A percentile compares a stretch with the other conserved stretches of the same genome.
phyloP scores from a whole-genome alignment of 2,329 filamentous ascomycete species.

The Fusarium coffeatum region DNA sequence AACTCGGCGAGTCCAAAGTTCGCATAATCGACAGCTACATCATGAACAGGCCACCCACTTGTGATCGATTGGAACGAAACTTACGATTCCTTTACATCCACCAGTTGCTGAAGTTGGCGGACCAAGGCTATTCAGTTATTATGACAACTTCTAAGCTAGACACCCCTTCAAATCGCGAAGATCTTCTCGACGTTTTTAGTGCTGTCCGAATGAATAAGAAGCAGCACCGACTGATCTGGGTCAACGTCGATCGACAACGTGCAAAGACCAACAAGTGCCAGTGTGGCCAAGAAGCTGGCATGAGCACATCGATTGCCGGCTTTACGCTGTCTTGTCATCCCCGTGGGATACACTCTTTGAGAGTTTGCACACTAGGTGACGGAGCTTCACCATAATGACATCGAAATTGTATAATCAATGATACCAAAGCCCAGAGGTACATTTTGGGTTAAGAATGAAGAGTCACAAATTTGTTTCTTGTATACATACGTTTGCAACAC shows the following conservation, averaged over 20 bases:
- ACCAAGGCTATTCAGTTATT: conserved; percentile 10
- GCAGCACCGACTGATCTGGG: not conserved
- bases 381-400: too few species aligned
- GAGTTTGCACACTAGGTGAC: not conserved
- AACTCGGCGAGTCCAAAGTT: not conserved
- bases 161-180: not conserved
- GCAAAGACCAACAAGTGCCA: not conserved
- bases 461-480: not conserved
- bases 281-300: not conserved
- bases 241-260: not conserved
- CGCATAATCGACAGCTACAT: conserved; percentile 20
- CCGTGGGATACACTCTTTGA: not conserved
- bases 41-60: conserved; percentile 3
- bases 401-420: not conserved
- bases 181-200: not conserved
- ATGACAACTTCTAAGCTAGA: conserved; percentile 17
- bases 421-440: not conserved
- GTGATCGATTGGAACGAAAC: not conserved
- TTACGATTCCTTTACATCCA: conserved; percentile 21
- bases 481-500: conserved; percentile 1
- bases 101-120: conserved; percentile 17
- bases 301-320: not conserved
- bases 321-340: not conserved
- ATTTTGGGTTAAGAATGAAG: not conserved
- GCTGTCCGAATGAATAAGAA: not conserved